Conservation (phyloP, 2,329 filamentous ascomycete species). For the Neonectria magnoliae region DNA sequence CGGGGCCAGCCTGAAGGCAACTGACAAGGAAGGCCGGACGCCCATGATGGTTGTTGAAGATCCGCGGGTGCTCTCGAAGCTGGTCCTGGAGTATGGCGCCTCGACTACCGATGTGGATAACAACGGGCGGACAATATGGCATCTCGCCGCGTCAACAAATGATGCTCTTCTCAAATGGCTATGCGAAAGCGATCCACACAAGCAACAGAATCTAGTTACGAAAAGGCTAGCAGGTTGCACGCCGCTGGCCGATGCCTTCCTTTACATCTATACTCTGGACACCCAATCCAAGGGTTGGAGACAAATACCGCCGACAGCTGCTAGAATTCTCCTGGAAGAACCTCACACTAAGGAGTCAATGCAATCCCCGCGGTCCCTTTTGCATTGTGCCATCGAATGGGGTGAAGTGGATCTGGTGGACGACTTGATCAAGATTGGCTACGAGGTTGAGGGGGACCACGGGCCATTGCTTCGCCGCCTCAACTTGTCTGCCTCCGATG, state of each 20-base stretch:
- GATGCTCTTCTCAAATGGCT: slow-evolving; percentile 48
- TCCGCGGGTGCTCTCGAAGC: slow-evolving; percentile 34
- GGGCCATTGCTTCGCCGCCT: slow-evolving; percentile 28
- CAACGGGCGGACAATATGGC: slow-evolving; percentile 51
- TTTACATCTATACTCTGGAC: slow-evolving; percentile 21
- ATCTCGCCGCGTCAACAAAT: slow-evolving; percentile 48
- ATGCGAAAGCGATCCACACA: slow-evolving; percentile 42
- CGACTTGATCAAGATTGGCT: slow-evolving; percentile 30
- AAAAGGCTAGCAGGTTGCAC: slow-evolving; percentile 38
- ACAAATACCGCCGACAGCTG: slow-evolving; percentile 8
- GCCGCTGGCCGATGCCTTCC: slow-evolving; percentile 47
- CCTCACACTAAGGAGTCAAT: slow-evolving; percentile 6
- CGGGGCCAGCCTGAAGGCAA: slow-evolving; percentile 42
- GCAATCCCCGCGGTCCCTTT: slow-evolving; percentile 10
- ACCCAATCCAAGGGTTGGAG: background rate
- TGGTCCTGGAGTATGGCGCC: slow-evolving; percentile 41
- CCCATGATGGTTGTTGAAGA: slow-evolving; percentile 50
- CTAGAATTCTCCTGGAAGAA: slow-evolving; percentile 32
- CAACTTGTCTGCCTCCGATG: slow-evolving; percentile 37
- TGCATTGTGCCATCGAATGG: slow-evolving; percentile 42
- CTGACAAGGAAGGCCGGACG: slow-evolving; percentile 45
- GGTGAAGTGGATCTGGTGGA: slow-evolving; percentile 37
- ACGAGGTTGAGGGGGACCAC: background rate
- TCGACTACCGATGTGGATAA: slow-evolving; percentile 45
- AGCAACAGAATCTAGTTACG: slow-evolving; percentile 40